Base-by-base conservation (phyloP, 345 rosid species). In the Limnanthes douglasii region DNA sequence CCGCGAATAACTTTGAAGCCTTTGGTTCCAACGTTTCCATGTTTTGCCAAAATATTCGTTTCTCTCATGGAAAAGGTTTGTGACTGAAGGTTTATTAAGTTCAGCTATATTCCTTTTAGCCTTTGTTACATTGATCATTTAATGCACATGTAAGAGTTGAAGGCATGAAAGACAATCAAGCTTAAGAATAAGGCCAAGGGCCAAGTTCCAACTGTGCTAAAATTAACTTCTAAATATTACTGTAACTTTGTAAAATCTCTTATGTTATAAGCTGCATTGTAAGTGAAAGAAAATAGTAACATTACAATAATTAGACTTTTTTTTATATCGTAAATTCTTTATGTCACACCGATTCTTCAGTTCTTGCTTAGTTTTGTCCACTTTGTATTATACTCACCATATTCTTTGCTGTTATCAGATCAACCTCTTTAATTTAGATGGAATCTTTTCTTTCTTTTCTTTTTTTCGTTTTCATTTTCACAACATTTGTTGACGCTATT, bases 1-100 rank as follows among this genome's bases (percentile, higher is more conserved):
- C 98, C 98, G 18, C 81, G 98, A 26, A 75, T 90, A 51, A 90
- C 98, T 41, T 64, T 90, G 54, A 90, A 84, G 68, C 98, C 98
- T 14, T 46, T 90, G 53, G 96, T 80, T 51, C 96, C 96, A 4
- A 70, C 73, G 48, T 90, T 90, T 51, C 98, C 98, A 27, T 90
- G 98, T 53, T 90, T 90, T 59, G 96, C 96, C 39, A 84, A 50
- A 23, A 77, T 90, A 31, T 65, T 18, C 8, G 92, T 90, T 14
- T 90, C 98, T 39, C 90, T 90, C 35, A 84, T 84, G 96, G 86
- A 84, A 26, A 90, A 80, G 95, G 97, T 88, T 41, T 9, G 72
- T 41, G 15, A 9, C 12, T 2, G 1, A 3, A 4, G 29, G 29
- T 6, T 25, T 1, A 3, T 25, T 7, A 25, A 7, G 2, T 25